Evolutionary conservation across 129 eudicot genomes (phyloP).

Genomic region (Flaveria sonorensis): DNA sequence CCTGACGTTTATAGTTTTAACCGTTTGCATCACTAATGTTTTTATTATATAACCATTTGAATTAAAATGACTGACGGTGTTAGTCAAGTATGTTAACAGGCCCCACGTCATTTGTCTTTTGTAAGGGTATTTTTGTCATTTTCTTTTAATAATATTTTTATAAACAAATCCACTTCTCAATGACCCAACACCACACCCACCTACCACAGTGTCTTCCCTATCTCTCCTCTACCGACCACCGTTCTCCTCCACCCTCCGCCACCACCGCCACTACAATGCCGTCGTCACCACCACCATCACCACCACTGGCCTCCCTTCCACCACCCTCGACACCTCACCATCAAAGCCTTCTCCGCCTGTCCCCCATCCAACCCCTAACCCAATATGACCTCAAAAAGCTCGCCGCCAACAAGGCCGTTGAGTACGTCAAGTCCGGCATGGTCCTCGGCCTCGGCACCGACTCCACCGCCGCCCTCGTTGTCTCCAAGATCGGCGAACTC

Average conservation of each 20-base stretch:
- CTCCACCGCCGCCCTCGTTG: too few relatives aligned
- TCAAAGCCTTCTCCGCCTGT: conserved; percentile 60
- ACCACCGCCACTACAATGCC: conserved; percentile 37
- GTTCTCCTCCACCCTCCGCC: conserved; percentile 43
- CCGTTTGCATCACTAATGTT: too few relatives aligned
- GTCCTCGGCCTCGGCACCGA: too few relatives aligned
- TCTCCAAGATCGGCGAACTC: too few relatives aligned
- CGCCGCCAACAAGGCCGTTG: conserved; percentile 95
- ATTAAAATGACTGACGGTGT: too few relatives aligned
- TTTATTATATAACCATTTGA: too few relatives aligned
- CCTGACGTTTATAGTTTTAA: too few relatives aligned
- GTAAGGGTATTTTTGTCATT: too few relatives aligned
- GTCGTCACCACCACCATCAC: too few relatives aligned
- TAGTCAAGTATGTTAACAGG: too few relatives aligned
- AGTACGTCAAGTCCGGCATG: conserved; percentile 73
- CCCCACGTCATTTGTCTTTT: too few relatives aligned
- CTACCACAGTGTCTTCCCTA: conserved; percentile 37
- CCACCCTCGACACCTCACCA: conserved; percentile 28
- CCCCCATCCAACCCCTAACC: conserved; percentile 54
- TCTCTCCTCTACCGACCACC: conserved; percentile 45
- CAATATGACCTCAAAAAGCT: conserved; percentile 95
- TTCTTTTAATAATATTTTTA: too few relatives aligned
- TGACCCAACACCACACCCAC: conserved; percentile 18
- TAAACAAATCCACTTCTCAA: neutral
- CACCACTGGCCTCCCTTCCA: conserved; percentile 43